A percentile compares a stretch with the other conserved stretches of the same genome.
Conservation (phyloP, 768 basidiomycete species). For the Rhizopogon vinicolor region DNA sequence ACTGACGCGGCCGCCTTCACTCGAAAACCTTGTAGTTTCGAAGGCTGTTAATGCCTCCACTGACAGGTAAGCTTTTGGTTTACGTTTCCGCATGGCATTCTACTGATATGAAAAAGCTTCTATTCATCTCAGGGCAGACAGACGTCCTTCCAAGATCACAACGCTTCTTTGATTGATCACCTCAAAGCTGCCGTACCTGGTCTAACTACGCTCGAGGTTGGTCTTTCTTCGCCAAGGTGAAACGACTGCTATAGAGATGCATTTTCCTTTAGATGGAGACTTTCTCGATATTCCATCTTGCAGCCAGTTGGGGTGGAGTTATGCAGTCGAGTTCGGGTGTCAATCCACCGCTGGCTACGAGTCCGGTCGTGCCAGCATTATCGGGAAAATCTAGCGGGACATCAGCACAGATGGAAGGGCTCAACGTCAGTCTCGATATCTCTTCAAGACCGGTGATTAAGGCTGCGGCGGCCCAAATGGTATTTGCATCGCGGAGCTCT, state of each 20-base stretch:
- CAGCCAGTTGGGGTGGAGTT: conserved; percentile 56
- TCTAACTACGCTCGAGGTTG: conserved; percentile 68
- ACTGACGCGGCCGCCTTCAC: conserved; percentile 37
- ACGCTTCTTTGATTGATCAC: conserved; percentile 54
- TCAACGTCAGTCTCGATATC: not conserved
- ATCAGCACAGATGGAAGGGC: not conserved
- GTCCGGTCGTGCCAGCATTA: conserved; percentile 36
- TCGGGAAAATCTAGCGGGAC: conserved; percentile 11
- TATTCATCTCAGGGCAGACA: conserved; percentile 85
- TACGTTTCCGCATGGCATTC: not conserved
- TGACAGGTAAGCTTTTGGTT: conserved; percentile 51
- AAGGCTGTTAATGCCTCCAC: conserved; percentile 69
- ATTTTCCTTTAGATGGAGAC: conserved; percentile 69
- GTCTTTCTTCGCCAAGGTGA: not conserved
- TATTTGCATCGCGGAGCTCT: conserved; percentile 73
- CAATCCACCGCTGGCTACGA: conserved; percentile 40
- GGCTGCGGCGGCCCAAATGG: conserved; percentile 79
- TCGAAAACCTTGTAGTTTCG: conserved; percentile 33
- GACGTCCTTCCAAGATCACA: conserved; percentile 77
- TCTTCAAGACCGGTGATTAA: conserved; percentile 39
- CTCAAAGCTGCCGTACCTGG: conserved; percentile 47
- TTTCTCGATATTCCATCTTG: conserved; percentile 77
- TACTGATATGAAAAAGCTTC: conserved; percentile 44
- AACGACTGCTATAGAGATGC: not conserved
- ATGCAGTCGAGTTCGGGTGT: conserved; percentile 15